Percentiles rank a stretch among this genome's conserved stretches.
phyloP scores from a whole-genome alignment of 345 rosid genomes.

The Microthlaspi erraticum region DNA sequence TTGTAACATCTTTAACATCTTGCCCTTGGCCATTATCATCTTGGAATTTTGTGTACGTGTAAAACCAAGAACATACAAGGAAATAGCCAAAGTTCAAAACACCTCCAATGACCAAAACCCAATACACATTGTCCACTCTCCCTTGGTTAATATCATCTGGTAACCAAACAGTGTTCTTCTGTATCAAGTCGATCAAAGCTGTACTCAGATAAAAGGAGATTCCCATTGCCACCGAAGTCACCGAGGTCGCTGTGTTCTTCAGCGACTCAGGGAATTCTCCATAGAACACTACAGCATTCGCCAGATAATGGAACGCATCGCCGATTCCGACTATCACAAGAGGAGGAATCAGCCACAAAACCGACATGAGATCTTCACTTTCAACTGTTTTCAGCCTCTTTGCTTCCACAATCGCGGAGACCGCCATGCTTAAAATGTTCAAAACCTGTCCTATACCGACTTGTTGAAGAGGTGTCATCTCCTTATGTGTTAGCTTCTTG shows the following conservation, averaged over 20 bases:
- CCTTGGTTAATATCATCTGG: constrained; percentile 57
- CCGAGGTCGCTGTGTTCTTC: constrained; percentile 53
- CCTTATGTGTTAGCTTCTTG: constrained; percentile 38
- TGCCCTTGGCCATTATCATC: constrained; percentile 2
- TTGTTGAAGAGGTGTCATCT: constrained; percentile 46
- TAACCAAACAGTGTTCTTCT: constrained; percentile 52
- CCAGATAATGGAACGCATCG: constrained; percentile 59
- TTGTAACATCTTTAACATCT: constrained; percentile 9
- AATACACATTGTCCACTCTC: constrained; percentile 53
- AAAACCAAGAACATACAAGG: constrained; percentile 46
- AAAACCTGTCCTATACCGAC: constrained; percentile 58
- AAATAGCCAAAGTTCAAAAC: constrained; percentile 52
- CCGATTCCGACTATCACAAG: constrained; percentile 53
- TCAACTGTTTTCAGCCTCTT: constrained; percentile 47
- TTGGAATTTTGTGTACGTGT: constrained; percentile 40
- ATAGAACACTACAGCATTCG: constrained; percentile 53
- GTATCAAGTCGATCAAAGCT: constrained; percentile 44
- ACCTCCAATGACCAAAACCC: constrained; percentile 46
- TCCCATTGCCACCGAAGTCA: constrained; percentile 50
- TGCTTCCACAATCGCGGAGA: constrained; percentile 52
- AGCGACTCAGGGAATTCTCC: constrained; percentile 55
- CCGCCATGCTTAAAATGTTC: constrained; percentile 39
- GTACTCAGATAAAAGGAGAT: constrained; percentile 53
- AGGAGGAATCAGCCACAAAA: constrained; percentile 59
- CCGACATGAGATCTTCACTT: constrained; percentile 46